A percentile compares a stretch with the other conserved stretches of the same genome.
phyloP scores from a whole-genome alignment of 208 protist species.

The Naegleria lovaniensis region DNA sequence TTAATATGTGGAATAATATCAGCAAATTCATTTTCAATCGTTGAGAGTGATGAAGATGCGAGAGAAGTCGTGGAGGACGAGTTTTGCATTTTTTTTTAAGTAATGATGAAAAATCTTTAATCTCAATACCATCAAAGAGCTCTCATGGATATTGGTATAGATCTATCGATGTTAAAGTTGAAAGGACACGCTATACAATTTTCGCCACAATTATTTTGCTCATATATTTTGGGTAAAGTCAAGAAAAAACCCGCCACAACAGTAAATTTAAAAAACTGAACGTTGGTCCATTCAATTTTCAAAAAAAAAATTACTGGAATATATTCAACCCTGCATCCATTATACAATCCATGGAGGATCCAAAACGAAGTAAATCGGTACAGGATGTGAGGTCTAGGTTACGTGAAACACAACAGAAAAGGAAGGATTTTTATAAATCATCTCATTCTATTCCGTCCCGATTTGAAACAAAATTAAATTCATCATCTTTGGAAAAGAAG shows the following conservation, averaged over 20 bases:
- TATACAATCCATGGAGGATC: no score
- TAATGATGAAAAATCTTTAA: background rate
- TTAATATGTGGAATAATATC: background rate
- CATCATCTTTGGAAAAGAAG: background rate
- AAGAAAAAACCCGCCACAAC: no score
- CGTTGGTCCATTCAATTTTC: no score
- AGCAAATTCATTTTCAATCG: background rate
- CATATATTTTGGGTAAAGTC: no score
- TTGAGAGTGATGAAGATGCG: background rate
- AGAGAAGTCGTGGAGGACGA: background rate
- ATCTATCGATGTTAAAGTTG: no score
- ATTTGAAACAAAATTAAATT: background rate
- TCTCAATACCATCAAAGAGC: background rate
- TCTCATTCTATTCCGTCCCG: background rate
- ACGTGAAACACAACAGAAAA: background rate
- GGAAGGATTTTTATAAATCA: background rate
- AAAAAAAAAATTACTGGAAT: no score
- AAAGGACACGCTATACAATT: no score
- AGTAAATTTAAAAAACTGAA: no score
- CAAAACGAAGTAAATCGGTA: background rate
- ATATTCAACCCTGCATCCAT: no score
- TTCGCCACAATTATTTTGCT: no score
- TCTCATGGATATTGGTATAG: no score
- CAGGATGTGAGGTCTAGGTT: background rate
- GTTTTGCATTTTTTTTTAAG: background rate